Evolutionary conservation across 1,284 basidiomycete species (phyloP).

Genomic region (Moesziomyces sp.): DNA sequence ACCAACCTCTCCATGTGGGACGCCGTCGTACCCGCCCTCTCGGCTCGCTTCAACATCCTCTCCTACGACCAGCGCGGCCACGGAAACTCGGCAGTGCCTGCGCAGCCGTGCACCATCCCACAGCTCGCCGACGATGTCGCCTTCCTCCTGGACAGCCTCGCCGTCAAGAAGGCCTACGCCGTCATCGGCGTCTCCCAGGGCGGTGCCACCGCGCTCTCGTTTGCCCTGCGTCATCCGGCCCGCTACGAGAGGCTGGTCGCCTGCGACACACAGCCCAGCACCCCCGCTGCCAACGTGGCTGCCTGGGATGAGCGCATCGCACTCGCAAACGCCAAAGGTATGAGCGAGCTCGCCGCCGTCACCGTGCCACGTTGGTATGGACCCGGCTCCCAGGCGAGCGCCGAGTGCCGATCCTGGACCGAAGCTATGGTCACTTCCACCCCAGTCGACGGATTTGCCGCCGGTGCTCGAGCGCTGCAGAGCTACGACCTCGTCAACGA

Average conservation of each 20-base stretch:
- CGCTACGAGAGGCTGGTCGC: conserved; percentile 65
- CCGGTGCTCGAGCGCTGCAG: conserved; percentile 68
- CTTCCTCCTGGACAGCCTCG: conserved; percentile 65
- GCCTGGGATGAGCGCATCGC: conserved; percentile 70
- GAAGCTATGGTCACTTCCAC: conserved; percentile 65
- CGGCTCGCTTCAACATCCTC: conserved; percentile 68
- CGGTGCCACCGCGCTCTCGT: conserved; percentile 69
- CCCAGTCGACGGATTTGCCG: conserved; percentile 68
- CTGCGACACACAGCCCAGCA: conserved; percentile 69
- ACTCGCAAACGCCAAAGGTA: conserved; percentile 61
- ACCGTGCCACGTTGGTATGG: conserved; percentile 70
- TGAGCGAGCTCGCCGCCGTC: conserved; percentile 67
- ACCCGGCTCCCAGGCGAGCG: conserved; percentile 55
- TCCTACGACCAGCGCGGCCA: conserved; percentile 70
- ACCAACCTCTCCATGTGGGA: conserved; percentile 70
- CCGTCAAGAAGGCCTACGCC: conserved; percentile 60
- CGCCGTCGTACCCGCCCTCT: conserved; percentile 64
- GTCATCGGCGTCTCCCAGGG: conserved; percentile 70
- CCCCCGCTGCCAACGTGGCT: conserved; percentile 68
- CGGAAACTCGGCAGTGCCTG: conserved; percentile 65
- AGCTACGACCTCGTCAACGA: conserved; percentile 68
- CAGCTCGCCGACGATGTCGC: conserved; percentile 69
- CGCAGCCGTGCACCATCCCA: conserved; percentile 66
- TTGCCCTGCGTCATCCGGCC: conserved; percentile 67
- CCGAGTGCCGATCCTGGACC: conserved; percentile 43